phyloP scores from a whole-genome alignment of 2,329 filamentous ascomycete species.

The Hypomyces rosellus region DNA sequence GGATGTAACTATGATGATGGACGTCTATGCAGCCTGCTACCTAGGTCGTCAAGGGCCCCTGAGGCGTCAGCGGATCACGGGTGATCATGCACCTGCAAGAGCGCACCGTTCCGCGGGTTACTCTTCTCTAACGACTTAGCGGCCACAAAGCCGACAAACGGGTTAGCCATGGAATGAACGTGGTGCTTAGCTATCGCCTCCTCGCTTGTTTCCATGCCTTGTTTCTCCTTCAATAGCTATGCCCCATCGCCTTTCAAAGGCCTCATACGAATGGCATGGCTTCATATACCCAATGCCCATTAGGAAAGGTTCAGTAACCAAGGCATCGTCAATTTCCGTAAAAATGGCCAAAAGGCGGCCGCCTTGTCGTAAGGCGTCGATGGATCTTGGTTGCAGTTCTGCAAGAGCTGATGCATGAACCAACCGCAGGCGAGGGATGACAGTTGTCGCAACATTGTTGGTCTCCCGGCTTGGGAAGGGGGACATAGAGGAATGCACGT shows the following conservation, averaged over 20 bases:
- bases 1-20: neutral
- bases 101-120: slow-evolving; percentile 28
- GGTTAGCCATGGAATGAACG: slow-evolving; percentile 2
- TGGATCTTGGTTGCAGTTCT: neutral
- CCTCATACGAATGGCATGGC: too few relatives aligned
- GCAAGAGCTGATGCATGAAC: neutral
- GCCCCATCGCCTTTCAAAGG: too few relatives aligned
- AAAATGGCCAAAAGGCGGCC: too few relatives aligned
- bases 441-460: neutral
- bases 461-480: neutral
- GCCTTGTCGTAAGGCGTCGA: too few relatives aligned
- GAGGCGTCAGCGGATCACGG: slow-evolving; percentile 25
- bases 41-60: neutral
- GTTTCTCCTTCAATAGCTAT: neutral
- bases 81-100: slow-evolving; percentile 30
- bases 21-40: neutral
- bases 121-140: slow-evolving; percentile 9
- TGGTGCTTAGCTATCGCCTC: neutral
- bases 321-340: too few relatives aligned
- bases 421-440: slow-evolving; percentile 6
- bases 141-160: slow-evolving; percentile 9
- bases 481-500: too few relatives aligned
- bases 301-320: too few relatives aligned
- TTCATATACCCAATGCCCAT: too few relatives aligned
- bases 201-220: neutral